Percentiles rank a stretch among this genome's conserved stretches.
These are phyloP conservation scores for Hypoxylon lenormandii DNA, from an alignment of 495 filamentous ascomycete species.

Conservation along the genomic window DNA sequence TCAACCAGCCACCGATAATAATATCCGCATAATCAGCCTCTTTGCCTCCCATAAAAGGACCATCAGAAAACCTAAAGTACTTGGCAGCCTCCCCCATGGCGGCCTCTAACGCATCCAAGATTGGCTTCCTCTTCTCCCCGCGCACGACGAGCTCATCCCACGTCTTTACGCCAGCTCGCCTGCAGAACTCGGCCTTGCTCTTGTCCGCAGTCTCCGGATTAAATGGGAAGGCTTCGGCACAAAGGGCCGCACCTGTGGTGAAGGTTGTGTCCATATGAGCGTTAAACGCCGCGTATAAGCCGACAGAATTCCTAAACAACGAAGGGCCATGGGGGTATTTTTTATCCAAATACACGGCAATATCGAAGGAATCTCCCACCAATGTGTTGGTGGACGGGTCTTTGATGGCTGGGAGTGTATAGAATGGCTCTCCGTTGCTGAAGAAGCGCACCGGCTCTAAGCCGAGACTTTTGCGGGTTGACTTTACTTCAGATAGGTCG, in stretches of 20 bases:
- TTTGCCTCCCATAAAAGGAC: constrained; percentile 67
- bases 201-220: constrained; percentile 59
- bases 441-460: constrained; percentile 64
- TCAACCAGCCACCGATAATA: constrained; percentile 72
- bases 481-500: constrained; percentile 61
- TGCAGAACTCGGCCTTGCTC: constrained; percentile 59
- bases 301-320: constrained; percentile 22
- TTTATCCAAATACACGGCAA: constrained; percentile 68
- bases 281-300: constrained; percentile 60
- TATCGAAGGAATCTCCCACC: constrained; percentile 73
- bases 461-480: constrained; percentile 58
- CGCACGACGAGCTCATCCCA: constrained; percentile 63
- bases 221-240: constrained; percentile 54
- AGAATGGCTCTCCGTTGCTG: constrained; percentile 68
- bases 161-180: constrained; percentile 55
- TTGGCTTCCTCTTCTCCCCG: constrained; percentile 58
- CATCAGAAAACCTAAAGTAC: constrained; percentile 55
- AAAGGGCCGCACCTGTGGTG: constrained; percentile 54
- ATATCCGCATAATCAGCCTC: constrained; percentile 69
- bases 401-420: constrained; percentile 68
- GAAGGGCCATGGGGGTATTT: constrained; percentile 57
- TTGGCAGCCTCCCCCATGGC: constrained; percentile 59
- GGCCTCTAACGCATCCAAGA: constrained; percentile 52
- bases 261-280: constrained; percentile 65
- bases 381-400: constrained; percentile 57